Conservation (phyloP, 225 moss, liverwort and hornwort genomes). For the Pseudisothecium myosuroides region DNA sequence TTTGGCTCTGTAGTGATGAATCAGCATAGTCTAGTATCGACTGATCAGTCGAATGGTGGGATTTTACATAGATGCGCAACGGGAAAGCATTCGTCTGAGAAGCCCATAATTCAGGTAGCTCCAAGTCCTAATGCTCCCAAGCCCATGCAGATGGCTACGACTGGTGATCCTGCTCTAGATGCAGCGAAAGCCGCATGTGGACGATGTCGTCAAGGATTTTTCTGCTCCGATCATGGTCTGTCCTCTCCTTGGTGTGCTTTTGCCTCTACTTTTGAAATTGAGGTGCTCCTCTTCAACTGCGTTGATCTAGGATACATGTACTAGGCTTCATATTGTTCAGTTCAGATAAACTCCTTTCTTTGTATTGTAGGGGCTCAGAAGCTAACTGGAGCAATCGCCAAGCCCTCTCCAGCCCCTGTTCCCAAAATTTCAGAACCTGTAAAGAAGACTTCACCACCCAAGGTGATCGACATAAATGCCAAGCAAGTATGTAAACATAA, state of each 20-base stretch:
- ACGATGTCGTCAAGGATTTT: slow-evolving; percentile 89
- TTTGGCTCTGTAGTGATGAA: neutral
- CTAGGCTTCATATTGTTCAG: neutral
- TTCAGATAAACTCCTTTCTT: neutral
- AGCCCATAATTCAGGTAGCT: slow-evolving; percentile 48
- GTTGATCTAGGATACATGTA: neutral
- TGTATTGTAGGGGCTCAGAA: slow-evolving; percentile 8
- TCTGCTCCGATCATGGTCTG: slow-evolving; percentile 88
- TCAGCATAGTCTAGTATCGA: neutral
- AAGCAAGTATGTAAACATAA: slow-evolving; percentile 67
- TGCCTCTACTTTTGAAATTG: neutral
- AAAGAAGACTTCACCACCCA: slow-evolving; percentile 16
- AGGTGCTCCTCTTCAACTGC: neutral
- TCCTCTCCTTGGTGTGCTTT: neutral
- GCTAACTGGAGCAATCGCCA: neutral
- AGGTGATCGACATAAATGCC: slow-evolving; percentile 64
- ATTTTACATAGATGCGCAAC: slow-evolving; percentile 59
- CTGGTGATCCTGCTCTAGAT: slow-evolving; percentile 14
- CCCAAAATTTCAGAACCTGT: slow-evolving; percentile 2
- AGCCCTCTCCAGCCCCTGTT: neutral
- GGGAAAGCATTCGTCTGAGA: slow-evolving; percentile 84
- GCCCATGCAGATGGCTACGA: slow-evolving; percentile 22
- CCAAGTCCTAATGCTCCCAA: slow-evolving; percentile 49
- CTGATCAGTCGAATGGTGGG: slow-evolving; percentile 17
- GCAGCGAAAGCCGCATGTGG: slow-evolving; percentile 53